These are phyloP conservation scores for Microdochium bolleyi DNA, from an alignment of 2,329 filamentous ascomycete species.

Conservation along the genomic window DNA sequence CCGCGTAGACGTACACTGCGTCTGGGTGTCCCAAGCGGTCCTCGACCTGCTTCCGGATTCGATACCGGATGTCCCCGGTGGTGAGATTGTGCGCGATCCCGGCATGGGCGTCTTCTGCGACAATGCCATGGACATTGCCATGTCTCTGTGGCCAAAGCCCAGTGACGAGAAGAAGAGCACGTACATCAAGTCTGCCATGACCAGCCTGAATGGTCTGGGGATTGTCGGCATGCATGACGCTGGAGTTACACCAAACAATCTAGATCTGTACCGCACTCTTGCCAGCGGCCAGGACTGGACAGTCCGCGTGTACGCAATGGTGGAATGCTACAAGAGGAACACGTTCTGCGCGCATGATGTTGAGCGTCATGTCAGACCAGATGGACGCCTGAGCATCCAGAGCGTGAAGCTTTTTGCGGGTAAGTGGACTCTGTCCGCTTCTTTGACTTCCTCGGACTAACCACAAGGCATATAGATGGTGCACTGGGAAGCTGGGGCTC, in stretches of 20 bases:
- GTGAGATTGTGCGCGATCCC: conserved; percentile 53
- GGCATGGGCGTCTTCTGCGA: conserved; percentile 65
- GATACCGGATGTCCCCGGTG: conserved; percentile 48
- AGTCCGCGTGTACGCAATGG: conserved; percentile 60
- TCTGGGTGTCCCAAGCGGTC: conserved; percentile 59
- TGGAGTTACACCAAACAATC: conserved; percentile 46
- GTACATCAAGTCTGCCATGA: conserved; percentile 54
- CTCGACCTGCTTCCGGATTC: conserved; percentile 49
- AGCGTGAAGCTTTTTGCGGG: conserved; percentile 65
- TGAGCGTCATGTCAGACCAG: conserved; percentile 29
- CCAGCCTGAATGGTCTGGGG: conserved; percentile 53
- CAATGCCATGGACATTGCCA: conserved; percentile 60
- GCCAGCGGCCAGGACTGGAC: conserved; percentile 45
- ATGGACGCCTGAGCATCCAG: conserved; percentile 45
- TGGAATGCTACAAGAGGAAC: conserved; percentile 57
- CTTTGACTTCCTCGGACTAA: conserved; percentile 5
- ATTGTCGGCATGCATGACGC: conserved; percentile 65
- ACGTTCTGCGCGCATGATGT: conserved; percentile 51
- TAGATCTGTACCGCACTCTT: conserved; percentile 46
- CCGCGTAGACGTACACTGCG: conserved; percentile 62
- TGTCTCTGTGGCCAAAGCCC: conserved; percentile 48
- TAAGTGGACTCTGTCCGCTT: conserved; percentile 18
- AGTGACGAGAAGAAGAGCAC: conserved; percentile 39
- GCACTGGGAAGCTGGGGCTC: conserved; percentile 66
- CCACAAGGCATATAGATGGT: conserved; percentile 40